Conservation (phyloP, 2,329 filamentous ascomycete genomes). For the Trichophyton schoenleinii region DNA sequence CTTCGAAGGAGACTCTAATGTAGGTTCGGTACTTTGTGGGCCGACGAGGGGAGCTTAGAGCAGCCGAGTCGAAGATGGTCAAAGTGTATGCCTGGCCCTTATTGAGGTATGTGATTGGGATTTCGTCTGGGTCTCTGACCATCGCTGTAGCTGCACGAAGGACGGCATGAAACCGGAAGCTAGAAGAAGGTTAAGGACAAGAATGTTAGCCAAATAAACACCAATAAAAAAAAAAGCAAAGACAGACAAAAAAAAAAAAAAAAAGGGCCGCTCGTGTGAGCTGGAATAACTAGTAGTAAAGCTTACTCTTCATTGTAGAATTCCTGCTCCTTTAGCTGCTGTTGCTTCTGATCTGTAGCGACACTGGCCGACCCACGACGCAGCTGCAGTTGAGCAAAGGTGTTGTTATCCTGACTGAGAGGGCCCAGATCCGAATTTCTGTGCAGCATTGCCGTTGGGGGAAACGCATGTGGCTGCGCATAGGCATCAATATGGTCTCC, state of each 20-base stretch:
- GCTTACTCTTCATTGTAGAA: conserved; percentile 3
- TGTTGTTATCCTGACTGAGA: background rate
- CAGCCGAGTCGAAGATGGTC: conserved; percentile 64
- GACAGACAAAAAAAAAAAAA: background rate
- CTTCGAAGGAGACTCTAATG: conserved; percentile 91
- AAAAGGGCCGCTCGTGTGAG: background rate
- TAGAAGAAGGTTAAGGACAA: background rate
- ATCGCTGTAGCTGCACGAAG: conserved; percentile 92
- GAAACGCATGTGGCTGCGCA: background rate
- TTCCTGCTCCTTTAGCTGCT: background rate
- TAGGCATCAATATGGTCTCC: background rate
- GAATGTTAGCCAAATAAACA: conserved; percentile 11
- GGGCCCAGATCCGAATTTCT: background rate
- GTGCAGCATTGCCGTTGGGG: background rate
- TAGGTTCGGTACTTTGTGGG: conserved; percentile 74
- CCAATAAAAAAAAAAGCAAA: background rate
- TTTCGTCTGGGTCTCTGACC: conserved; percentile 66
- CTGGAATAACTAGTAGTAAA: background rate
- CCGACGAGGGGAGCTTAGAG: conserved; percentile 41
- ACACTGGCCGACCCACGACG: background rate
- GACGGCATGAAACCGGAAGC: conserved; percentile 64
- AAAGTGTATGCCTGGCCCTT: conserved; percentile 92
- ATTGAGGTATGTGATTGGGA: conserved; percentile 95
- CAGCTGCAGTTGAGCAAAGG: background rate
- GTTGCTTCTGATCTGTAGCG: background rate